Percentiles rank a stretch among this genome's conserved stretches.
phyloP scores from a whole-genome alignment of 163 green algal species.

The Prototheca stagnorum region DNA sequence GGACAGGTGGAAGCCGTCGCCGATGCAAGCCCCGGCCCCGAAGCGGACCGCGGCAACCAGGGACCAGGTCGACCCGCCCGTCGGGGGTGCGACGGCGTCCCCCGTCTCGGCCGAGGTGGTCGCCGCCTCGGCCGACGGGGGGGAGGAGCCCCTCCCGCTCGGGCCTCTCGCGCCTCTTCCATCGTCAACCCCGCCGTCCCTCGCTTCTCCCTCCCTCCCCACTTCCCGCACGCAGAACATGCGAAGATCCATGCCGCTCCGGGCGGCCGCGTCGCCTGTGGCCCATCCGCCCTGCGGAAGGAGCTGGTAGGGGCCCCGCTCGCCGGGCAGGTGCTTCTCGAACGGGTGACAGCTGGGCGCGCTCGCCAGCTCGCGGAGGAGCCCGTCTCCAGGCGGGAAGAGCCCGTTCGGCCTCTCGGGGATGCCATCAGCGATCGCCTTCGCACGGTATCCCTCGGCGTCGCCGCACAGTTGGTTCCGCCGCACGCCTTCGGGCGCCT shows the following conservation, averaged over 20 bases:
- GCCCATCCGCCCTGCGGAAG: conserved; percentile 13
- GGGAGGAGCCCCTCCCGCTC: too few relatives aligned
- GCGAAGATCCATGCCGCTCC: too few relatives aligned
- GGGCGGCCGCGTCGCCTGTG: too few relatives aligned
- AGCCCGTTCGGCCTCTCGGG: conserved; percentile 11
- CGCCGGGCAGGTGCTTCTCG: conserved; percentile 27
- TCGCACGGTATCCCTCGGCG: neutral
- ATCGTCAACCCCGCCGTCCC: too few relatives aligned
- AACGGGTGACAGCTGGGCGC: conserved; percentile 7
- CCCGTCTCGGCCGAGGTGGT: too few relatives aligned
- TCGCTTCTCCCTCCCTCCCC: too few relatives aligned
- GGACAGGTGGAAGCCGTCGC: conserved; percentile 15
- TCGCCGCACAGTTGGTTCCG: neutral
- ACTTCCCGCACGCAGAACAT: too few relatives aligned
- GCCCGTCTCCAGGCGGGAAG: conserved; percentile 8
- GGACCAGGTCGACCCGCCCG: too few relatives aligned
- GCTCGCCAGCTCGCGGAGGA: conserved; percentile 4
- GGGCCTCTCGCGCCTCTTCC: too few relatives aligned
- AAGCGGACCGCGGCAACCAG: too few relatives aligned
- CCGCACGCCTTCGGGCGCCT: neutral
- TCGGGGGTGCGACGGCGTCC: too few relatives aligned
- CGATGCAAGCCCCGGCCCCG: conserved; percentile 17
- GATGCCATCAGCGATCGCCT: conserved; percentile 3
- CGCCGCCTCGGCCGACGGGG: too few relatives aligned
- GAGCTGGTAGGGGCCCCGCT: conserved; percentile 6